Evolutionary conservation across 495 filamentous ascomycete species (phyloP).

Genomic region (Penicillium nucicola): DNA sequence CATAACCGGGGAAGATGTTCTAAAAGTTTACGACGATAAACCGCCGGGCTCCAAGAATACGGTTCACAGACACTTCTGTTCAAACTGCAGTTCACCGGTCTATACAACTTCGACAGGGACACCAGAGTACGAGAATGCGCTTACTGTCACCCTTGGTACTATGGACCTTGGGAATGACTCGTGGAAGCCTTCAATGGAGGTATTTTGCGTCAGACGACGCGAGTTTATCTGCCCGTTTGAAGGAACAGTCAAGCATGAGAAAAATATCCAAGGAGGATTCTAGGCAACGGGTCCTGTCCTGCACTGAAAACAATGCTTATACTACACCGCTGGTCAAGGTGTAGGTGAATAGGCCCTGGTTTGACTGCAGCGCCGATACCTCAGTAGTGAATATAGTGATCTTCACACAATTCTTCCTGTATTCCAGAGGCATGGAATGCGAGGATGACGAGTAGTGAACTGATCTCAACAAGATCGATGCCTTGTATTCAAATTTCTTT

Average conservation of each 20-base stretch:
- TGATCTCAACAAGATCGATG: too few relatives aligned
- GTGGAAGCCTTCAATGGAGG: neutral
- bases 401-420: too few relatives aligned
- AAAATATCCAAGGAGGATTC: too few relatives aligned
- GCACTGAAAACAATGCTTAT: too few relatives aligned
- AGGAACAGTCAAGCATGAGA: neutral
- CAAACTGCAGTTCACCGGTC: neutral
- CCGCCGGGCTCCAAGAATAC: neutral
- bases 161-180: neutral
- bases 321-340: too few relatives aligned
- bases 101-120: neutral
- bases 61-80: neutral
- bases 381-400: too few relatives aligned
- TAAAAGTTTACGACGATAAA: slow-evolving; percentile 5
- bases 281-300: too few relatives aligned
- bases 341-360: too few relatives aligned
- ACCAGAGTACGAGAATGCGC: neutral
- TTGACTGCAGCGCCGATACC: too few relatives aligned
- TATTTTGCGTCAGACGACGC: neutral
- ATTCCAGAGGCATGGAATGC: too few relatives aligned
- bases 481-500: too few relatives aligned
- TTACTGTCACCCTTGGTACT: neutral
- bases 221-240: neutral
- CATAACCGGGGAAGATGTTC: neutral
- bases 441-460: too few relatives aligned